Conservation (phyloP, 805 yeast species). For the Lipomyces yamadae region DNA sequence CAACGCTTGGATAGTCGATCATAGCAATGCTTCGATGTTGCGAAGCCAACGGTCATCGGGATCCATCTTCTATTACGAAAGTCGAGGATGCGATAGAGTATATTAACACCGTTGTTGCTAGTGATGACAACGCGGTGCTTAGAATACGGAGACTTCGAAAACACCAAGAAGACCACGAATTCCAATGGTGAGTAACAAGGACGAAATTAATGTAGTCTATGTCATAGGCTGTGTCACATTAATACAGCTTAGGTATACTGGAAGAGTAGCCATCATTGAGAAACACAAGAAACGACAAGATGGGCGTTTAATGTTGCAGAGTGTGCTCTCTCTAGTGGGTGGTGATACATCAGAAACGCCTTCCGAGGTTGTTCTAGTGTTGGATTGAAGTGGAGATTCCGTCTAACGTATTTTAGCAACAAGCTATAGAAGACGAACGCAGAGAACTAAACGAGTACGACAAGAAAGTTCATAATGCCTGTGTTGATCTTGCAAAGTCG, state of each 20-base stretch:
- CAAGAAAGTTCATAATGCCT: slow-evolving; percentile 28
- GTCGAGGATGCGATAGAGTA: slow-evolving; percentile 20
- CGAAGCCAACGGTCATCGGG: not conserved
- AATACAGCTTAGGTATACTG: slow-evolving; percentile 21
- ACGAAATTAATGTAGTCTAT: not conserved
- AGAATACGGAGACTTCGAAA: slow-evolving; percentile 23
- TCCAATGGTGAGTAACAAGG: slow-evolving; percentile 22
- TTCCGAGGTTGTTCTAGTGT: slow-evolving; percentile 10
- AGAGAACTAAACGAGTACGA: slow-evolving; percentile 26
- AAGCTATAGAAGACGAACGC: slow-evolving; percentile 17
- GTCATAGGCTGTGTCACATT: not conserved
- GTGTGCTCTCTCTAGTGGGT: slow-evolving; percentile 24
- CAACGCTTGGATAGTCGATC: not conserved
- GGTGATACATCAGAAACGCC: slow-evolving; percentile 22
- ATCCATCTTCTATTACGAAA: slow-evolving; percentile 20
- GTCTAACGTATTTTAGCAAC: slow-evolving; percentile 12
- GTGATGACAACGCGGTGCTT: not conserved
- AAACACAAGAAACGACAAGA: slow-evolving; percentile 23
- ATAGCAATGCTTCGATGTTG: not conserved
- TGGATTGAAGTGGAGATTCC: not conserved
- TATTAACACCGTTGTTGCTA: slow-evolving; percentile 4
- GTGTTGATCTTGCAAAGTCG: slow-evolving; percentile 23
- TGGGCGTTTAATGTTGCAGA: slow-evolving; percentile 17
- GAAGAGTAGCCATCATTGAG: slow-evolving; percentile 22
- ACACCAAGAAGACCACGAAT: slow-evolving; percentile 34